phyloP scores from a whole-genome alignment of 768 basidiomycete genomes.

The Pleurotus cornucopiae region DNA sequence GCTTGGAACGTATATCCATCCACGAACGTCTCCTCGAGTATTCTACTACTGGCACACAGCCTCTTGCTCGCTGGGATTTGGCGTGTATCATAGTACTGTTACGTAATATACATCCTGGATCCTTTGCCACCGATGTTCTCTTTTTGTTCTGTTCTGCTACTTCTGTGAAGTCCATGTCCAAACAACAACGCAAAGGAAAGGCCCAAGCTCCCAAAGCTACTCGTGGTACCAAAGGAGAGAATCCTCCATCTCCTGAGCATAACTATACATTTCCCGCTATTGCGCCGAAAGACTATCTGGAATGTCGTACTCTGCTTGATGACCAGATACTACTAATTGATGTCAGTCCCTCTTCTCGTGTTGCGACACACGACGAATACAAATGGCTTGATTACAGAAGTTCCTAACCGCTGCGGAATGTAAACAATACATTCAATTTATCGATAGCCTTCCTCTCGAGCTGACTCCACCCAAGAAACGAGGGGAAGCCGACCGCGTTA shows the following conservation, averaged over 20 bases:
- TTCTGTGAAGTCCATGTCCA: neutral
- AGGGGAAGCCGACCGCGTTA: slow-evolving; percentile 69
- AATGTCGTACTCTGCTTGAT: slow-evolving; percentile 46
- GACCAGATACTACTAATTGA: slow-evolving; percentile 64
- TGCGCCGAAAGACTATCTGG: slow-evolving; percentile 37
- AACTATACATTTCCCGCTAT: slow-evolving; percentile 40
- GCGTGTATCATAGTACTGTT: neutral
- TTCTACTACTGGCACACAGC: slow-evolving; percentile 49
- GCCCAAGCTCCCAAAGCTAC: neutral
- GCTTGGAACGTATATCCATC: slow-evolving; percentile 90
- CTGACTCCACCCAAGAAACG: slow-evolving; percentile 68
- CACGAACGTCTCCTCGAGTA: slow-evolving; percentile 57
- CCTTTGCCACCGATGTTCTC: too few relatives aligned
- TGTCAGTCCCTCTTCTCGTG: slow-evolving; percentile 29
- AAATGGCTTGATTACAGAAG: slow-evolving; percentile 29
- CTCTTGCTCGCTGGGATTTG: slow-evolving; percentile 52
- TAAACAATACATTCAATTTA: slow-evolving; percentile 52
- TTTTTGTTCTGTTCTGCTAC: too few relatives aligned
- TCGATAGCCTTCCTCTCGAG: slow-evolving; percentile 56
- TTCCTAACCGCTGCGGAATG: slow-evolving; percentile 60
- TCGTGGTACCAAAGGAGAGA: too few relatives aligned
- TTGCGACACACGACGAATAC: neutral
- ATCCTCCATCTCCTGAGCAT: neutral
- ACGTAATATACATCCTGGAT: too few relatives aligned
- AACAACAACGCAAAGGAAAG: neutral